Base-by-base conservation (phyloP, 228 moss, liverwort and hornwort genomes). In the Sphagnum magellanicum region DNA sequence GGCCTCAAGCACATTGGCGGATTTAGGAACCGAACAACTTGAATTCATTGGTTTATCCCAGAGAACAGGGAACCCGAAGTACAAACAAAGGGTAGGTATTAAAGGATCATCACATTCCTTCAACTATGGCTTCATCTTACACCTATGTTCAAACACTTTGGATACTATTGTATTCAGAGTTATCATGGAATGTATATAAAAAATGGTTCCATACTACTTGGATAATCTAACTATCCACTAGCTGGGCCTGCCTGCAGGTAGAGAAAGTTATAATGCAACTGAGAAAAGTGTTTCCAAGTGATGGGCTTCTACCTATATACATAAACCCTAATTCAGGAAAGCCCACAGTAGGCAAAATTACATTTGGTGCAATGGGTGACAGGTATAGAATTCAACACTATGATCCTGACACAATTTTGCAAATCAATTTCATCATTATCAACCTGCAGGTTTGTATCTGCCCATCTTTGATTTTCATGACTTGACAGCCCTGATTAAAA, bases 311-410 rank as follows among this genome's bases (percentile, higher is more conserved):
- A 10, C 88, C 91, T 60, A 91, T 93, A 65, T 93, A 83, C 63
- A 90, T 97, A 17, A 97, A 71, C 71, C 88, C 91, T 51, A 84
- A 90, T 73, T 66, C 74, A 61, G 97, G 91, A 11, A 79, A 79
- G 60, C 79, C 87, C 66, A 74, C 81, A 5, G 79, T 79, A 67
- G 72, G 77, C 57, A 91, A 79, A 83, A 70, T 97, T 53, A 84
- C 93, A 6, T 81, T 97, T 66, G 97, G 97, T 73, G 97, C 97
- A 16, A 97, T 97, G 97, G 97, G 97, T 66, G 97, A 97, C 83
- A 92, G 92, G 92, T 92, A 32, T 32, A 32, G 32, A 32, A 32
- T 32, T 32, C 32, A 32, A 32, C 32, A 32, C 32, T 32, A 32
- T 32, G 32, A 32, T 32, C 32, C 32, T 32, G 32, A 32, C 32